Evolutionary conservation across 352 stramenopile genomes (phyloP), one percentile per base, ranked within the genome.

Genomic region (Phytophthora megakarya): DNA sequence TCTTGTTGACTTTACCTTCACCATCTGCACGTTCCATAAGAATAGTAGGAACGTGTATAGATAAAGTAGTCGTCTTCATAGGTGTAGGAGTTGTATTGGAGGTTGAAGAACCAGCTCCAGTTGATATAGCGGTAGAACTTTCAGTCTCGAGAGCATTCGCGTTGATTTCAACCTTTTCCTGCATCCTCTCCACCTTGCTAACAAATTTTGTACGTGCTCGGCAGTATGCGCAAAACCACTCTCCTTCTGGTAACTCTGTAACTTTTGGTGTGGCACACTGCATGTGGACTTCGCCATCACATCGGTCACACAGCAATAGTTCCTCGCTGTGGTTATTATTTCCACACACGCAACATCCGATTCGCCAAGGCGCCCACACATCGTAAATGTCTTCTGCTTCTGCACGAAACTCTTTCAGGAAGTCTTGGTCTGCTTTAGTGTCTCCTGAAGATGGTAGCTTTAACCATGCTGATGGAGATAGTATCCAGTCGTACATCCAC

Each of bases 271-370:
- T 89, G 11, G 82, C 81, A 57, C 88, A 96, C 26, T 84, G 79
- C 80, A 95, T 93, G 71, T 96, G 88, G 26, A 93, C 88, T 54
- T 96, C 88, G 8, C 83, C 83, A 64, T 96, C 88, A 51, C 88
- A 96, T n/a, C 80, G 76, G 52, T 96, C 88, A 52, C 88, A 96
- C 19, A 96, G 52, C 21, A 96, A 61, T 5, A 95, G 67, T 51
- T 93, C 64, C 0, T 95, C 85, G n/a, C 71, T 90, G 54, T 95
- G 78, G 38, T 80, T 65, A 50, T 88, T 92, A 58, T 65, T 92
- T 21, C 75, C 76, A 30, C 88, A 96, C 3, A 93, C 80, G 28
- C 74, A 85, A 58, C 88, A 96, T 1, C 88, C 87, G 12, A 75
- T 78, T 47, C 92, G 75, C 86, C 86, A 96, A 1, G 88, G 78